Evolutionary conservation across 2,329 filamentous ascomycete species (phyloP).

Genomic region (Colletotrichum sp.): DNA sequence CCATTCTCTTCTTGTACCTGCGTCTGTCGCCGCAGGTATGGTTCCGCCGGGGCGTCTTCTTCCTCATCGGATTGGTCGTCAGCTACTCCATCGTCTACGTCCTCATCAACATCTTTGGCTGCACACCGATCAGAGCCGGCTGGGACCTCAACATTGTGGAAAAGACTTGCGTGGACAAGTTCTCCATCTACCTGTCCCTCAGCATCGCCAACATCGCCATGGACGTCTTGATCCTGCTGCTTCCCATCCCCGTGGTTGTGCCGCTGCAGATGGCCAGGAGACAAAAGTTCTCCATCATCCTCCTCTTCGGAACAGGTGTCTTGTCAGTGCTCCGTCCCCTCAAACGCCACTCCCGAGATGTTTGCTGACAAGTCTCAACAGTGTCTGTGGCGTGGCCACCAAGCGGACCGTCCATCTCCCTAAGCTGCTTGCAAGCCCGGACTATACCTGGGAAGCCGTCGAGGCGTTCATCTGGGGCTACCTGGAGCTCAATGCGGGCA

Average conservation of each 20-base stretch:
- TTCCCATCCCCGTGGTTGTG: background rate
- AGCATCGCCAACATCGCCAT: conserved; percentile 12
- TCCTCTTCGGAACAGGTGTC: background rate
- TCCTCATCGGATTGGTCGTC: conserved; percentile 34
- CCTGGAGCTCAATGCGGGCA: conserved; percentile 14
- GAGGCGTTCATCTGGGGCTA: conserved; percentile 32
- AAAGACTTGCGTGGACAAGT: background rate
- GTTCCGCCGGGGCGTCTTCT: conserved; percentile 20
- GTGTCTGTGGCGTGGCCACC: conserved; percentile 31
- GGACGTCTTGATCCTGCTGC: conserved; percentile 4
- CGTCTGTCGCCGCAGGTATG: background rate
- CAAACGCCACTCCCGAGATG: background rate
- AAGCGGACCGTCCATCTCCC: conserved; percentile 30
- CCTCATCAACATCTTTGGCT: background rate
- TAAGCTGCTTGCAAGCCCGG: conserved; percentile 23
- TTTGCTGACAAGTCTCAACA: conserved; percentile 3
- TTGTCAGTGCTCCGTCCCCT: background rate
- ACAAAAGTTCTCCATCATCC: conserved; percentile 6
- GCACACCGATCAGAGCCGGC: background rate
- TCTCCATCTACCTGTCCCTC: background rate
- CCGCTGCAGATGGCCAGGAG: conserved; percentile 2
- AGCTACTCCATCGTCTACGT: conserved; percentile 30
- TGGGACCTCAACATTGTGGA: background rate
- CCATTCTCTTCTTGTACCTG: conserved; percentile 11
- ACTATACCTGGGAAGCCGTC: conserved; percentile 31